A percentile compares a stretch with the other conserved stretches of the same genome.
These are phyloP conservation scores for Ceratocystiopsis minuta DNA, from an alignment of 2,329 filamentous ascomycete genomes.

Conservation along the genomic window DNA sequence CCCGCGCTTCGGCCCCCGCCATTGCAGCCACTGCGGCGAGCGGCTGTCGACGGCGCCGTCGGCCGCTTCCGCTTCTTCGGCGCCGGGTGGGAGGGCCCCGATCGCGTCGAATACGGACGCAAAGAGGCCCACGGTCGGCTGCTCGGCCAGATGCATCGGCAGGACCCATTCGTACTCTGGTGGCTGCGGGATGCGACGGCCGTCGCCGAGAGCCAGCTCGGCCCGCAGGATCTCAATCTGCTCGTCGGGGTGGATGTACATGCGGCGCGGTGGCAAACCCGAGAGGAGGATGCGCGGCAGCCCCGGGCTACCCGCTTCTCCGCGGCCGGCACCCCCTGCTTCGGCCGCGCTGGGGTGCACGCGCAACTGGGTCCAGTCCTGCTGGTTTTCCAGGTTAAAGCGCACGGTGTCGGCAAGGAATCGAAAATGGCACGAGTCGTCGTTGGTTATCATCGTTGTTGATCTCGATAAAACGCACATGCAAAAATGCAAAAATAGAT, in stretches of 20 bases:
- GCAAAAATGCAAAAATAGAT: no score
- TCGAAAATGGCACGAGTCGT: constrained; percentile 6
- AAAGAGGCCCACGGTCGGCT: constrained; percentile 49
- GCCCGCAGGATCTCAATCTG: constrained; percentile 54
- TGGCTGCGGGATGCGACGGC: constrained; percentile 26
- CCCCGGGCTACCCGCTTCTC: constrained; percentile 12
- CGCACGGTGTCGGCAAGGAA: constrained; percentile 41
- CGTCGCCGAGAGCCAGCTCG: constrained; percentile 29
- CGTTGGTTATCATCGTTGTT: neutral
- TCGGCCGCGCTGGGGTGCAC: constrained; percentile 26
- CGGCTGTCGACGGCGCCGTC: constrained; percentile 7
- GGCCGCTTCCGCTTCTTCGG: constrained; percentile 1
- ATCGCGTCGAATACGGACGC: constrained; percentile 52
- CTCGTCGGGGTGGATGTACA: constrained; percentile 70
- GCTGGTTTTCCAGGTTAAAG: constrained; percentile 57
- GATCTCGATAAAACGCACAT: neutral
- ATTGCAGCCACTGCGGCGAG: constrained; percentile 19
- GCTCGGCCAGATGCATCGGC: constrained; percentile 54
- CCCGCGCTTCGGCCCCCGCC: constrained; percentile 26
- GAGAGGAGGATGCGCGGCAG: constrained; percentile 45
- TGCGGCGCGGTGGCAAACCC: constrained; percentile 51
- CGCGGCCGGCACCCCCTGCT: constrained; percentile 9
- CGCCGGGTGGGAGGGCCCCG: constrained; percentile 22
- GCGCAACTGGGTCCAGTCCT: constrained; percentile 50
- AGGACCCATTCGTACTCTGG: constrained; percentile 60